Base-by-base conservation (phyloP, 75 land plant species). In the Cunninghamia lanceolata region DNA sequence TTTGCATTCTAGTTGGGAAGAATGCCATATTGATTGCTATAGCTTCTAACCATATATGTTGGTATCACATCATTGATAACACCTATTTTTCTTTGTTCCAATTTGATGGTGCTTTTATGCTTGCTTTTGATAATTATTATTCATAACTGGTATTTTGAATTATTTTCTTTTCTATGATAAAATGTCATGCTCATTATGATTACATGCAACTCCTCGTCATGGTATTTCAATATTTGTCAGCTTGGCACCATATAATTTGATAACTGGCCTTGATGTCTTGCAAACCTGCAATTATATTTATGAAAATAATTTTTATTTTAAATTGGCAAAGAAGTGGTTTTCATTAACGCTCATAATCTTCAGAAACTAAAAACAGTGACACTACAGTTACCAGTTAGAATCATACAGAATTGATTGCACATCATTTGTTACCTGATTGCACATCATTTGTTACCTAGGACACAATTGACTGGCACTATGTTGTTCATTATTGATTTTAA, bases 221-320 rank as follows among this genome's bases (percentile, higher is more conserved):
- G 14, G 53, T 1, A 50, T 50, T 50, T 50, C 53, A 14, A 50
- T 50, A 14, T 50, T 50, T 50, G 53, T 80, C 34, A 45, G 10
- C 32, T n/a, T 80, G 11, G 15, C 9, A 80, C 15, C 14, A 4
- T 28, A 45, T 43, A 43, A 45, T 80, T 34, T 80, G 34, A 13
- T 45, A 45, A 45, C 82, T 80, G 46, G 52, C 50, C 32, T 80
- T 80, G 28, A 80, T 80, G 45, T 80, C 50, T 43, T 80, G 32
- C 28, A 45, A 45, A n/a, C 45, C 30, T n/a, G 46, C n/a, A 32
- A 45, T 45, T 80, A 45, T 40, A 32, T n/a, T 40, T 39, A 2
- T 77, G 80, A 19, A 39, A 8, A 35, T 8, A 77, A 21, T 7
- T 39, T 39, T 39, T 7, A 45, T 80, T 19, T 80, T n/a, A 45